Conservation (phyloP, 352 stramenopile genomes). For the Phytophthora megakarya region DNA sequence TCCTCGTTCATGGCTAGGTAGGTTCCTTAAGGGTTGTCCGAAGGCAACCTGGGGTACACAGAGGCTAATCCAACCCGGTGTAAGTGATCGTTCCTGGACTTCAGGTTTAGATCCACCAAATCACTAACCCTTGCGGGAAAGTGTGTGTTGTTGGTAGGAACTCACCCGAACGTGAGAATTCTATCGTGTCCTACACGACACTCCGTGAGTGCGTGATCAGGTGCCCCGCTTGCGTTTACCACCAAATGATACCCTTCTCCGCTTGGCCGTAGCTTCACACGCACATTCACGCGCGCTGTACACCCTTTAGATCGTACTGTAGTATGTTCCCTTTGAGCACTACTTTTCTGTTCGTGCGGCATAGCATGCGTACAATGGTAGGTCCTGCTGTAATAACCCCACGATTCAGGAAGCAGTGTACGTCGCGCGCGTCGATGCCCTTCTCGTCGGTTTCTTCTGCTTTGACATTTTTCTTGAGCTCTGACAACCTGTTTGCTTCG, state of each 20-base stretch:
- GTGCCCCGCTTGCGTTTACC: not conserved
- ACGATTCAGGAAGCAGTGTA: not conserved
- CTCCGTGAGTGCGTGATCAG: no score
- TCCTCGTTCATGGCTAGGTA: no score
- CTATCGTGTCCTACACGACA: no score
- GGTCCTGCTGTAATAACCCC: conserved; percentile 8
- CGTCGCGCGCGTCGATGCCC: not conserved
- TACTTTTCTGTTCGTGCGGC: not conserved
- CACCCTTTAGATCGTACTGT: conserved; percentile 3
- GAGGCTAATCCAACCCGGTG: no score
- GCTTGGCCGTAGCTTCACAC: not conserved
- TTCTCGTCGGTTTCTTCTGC: not conserved
- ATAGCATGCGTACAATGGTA: conserved; percentile 7
- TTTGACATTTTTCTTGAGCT: not conserved
- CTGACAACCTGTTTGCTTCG: conserved; percentile 1
- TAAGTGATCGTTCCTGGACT: no score
- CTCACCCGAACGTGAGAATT: no score
- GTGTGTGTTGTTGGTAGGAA: no score
- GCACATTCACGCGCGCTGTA: not conserved
- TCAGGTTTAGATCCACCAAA: no score
- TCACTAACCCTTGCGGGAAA: no score
- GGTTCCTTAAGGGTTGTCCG: no score
- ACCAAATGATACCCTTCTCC: not conserved
- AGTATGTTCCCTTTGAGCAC: not conserved
- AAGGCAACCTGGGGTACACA: no score